phyloP scores from a whole-genome alignment of 2,329 filamentous ascomycete species.

The Zopfia rhizophila region DNA sequence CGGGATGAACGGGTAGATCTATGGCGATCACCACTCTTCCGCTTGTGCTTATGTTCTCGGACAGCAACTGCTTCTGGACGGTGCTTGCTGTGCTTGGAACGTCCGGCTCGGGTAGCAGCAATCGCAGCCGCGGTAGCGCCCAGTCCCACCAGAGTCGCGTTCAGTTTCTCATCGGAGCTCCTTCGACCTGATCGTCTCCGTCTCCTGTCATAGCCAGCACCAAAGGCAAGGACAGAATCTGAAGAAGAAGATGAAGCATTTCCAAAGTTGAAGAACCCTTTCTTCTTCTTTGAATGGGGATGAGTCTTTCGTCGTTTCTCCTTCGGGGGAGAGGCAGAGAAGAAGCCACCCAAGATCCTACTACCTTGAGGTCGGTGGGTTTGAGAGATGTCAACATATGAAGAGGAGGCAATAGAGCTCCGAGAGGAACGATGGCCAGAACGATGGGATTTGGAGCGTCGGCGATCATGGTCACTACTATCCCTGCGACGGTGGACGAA shows the following conservation, averaged over 20 bases:
- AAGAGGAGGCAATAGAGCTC: slow-evolving; percentile 62
- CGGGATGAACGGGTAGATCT: slow-evolving; percentile 33
- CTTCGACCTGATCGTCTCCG: slow-evolving; percentile 45
- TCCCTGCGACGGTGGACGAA: slow-evolving; percentile 41
- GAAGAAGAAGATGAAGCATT: slow-evolving; percentile 59
- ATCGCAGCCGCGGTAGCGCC: slow-evolving; percentile 62
- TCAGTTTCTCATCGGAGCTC: slow-evolving; percentile 58
- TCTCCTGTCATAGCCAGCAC: slow-evolving; percentile 46
- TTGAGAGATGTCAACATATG: slow-evolving; percentile 73
- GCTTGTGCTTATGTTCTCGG: slow-evolving; percentile 40
- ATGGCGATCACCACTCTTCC: slow-evolving; percentile 31
- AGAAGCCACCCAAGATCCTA: slow-evolving; percentile 61
- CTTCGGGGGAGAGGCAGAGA: slow-evolving; percentile 64
- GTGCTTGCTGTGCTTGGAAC: slow-evolving; percentile 33
- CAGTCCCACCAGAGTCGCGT: slow-evolving; percentile 58
- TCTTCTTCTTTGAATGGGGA: slow-evolving; percentile 50
- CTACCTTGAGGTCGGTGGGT: slow-evolving; percentile 58
- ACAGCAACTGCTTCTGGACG: slow-evolving; percentile 48
- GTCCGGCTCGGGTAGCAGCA: slow-evolving; percentile 52
- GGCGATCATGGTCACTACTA: slow-evolving; percentile 43
- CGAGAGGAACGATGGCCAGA: slow-evolving; percentile 43
- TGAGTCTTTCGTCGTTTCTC: slow-evolving; percentile 38
- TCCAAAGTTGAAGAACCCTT: slow-evolving; percentile 61
- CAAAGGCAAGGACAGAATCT: slow-evolving; percentile 60
- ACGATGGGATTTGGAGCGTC: slow-evolving; percentile 36